Conservation (phyloP, 1,284 basidiomycete species). For the Spongispora temasekensis region DNA sequence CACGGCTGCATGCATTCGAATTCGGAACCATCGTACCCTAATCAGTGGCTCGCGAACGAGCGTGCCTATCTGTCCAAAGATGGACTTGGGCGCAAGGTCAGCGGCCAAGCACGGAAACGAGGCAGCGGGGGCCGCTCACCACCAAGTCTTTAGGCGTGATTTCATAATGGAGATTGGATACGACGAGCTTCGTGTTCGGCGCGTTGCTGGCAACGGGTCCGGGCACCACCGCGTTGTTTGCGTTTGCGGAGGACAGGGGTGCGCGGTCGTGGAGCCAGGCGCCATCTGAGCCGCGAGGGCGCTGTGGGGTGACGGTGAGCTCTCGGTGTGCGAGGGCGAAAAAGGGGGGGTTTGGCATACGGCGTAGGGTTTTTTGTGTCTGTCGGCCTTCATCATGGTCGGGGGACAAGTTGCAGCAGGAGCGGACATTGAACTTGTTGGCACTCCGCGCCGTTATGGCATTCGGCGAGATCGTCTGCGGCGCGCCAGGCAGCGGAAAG, state of each 20-base stretch:
- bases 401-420: too few species aligned
- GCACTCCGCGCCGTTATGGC: slow-evolving; percentile 53
- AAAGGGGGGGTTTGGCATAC: slow-evolving; percentile 14
- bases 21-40: slow-evolving; percentile 84
- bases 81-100: slow-evolving; percentile 53
- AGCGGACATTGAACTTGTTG: slow-evolving; percentile 15
- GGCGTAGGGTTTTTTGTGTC: slow-evolving; percentile 32
- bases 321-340: background rate
- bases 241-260: slow-evolving; percentile 42
- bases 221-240: slow-evolving; percentile 22
- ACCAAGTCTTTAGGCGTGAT: slow-evolving; percentile 86
- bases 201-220: slow-evolving; percentile 29
- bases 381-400: too few species aligned
- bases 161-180: slow-evolving; percentile 93
- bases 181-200: slow-evolving; percentile 67
- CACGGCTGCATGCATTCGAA: slow-evolving; percentile 52
- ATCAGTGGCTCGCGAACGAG: slow-evolving; percentile 90
- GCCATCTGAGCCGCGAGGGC: slow-evolving; percentile 46
- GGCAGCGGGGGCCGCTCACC: slow-evolving; percentile 67
- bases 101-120: too few species aligned
- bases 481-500: slow-evolving; percentile 92
- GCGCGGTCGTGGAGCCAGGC: slow-evolving; percentile 77
- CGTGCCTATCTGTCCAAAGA: slow-evolving; percentile 92
- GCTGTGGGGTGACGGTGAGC: slow-evolving; percentile 17
- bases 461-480: slow-evolving; percentile 87